Evolutionary conservation across 1,284 basidiomycete genomes (phyloP), one percentile per base, ranked within the genome.

Genomic region (Melampsora larici-populina): DNA sequence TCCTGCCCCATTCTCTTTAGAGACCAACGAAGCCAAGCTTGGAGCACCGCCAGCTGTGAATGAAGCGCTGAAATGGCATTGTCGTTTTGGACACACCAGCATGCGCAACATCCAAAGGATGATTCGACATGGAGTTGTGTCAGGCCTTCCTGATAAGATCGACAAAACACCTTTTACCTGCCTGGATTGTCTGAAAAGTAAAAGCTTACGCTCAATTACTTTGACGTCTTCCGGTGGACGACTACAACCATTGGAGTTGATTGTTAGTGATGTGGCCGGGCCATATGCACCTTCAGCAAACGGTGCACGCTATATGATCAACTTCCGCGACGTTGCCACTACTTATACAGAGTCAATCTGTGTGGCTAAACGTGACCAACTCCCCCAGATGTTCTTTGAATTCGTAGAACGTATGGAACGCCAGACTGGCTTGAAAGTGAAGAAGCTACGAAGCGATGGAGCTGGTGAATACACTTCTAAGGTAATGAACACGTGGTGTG

Each of bases 401-500:
- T 29, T 36, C 13, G 40, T 72, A 6, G 9, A 17, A 24, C 1
- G 58, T 13, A 36, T 74, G 46, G 71, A 74, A 33, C 46, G 5
- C 21, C 43, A 48, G 40, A 74, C 71, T n/a, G 43, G 29, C 1
- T n/a, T 24, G 29, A 48, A 31, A 49, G 43, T 74, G 7, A 74
- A 74, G 48, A 40, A 18, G 26, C 11, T 74, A 31, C 1, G 29
- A 11, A 65, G 62, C 18, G 71, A 74, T 33, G 66, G 66, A 51
- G 71, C 62, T 4, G 71, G 71, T 18, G 46, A 74, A 36, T 74
- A 65, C 43, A 63, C 48, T 26, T 48, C 33, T 2, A 66, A 66
- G n/a, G 21, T 26, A 15, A 29, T 74, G 15, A 26, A 40, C 1
- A n/a, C 21, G 0, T 74, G 48, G 13, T n/a, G 51, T 2, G 5